A percentile compares a stretch with the other conserved stretches of the same genome.
Conservation (phyloP, 257 asterid genomes). For the Fraxinus cuspidata region DNA sequence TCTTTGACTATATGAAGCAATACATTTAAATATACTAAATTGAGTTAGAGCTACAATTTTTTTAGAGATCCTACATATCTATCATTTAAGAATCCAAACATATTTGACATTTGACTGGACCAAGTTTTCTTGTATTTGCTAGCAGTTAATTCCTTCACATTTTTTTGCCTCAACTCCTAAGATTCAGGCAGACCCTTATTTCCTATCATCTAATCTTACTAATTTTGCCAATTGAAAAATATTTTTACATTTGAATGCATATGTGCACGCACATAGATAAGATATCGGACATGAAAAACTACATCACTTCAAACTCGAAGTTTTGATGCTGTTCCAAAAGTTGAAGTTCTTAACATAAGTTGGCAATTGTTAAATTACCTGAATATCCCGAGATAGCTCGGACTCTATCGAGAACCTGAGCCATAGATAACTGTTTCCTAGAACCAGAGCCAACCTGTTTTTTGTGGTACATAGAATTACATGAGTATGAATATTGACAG, state of each 20-base stretch:
- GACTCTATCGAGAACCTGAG: slow-evolving; percentile 58
- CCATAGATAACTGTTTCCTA: slow-evolving; percentile 39
- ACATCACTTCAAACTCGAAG: not conserved
- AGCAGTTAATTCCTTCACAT: not conserved
- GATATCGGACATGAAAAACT: not conserved
- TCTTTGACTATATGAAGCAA: not conserved
- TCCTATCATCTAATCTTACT: not conserved
- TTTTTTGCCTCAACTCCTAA: not conserved
- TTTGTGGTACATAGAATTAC: slow-evolving; percentile 9
- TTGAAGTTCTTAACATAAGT: slow-evolving; percentile 1
- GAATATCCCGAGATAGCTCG: slow-evolving; percentile 65
- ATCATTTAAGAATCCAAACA: not conserved
- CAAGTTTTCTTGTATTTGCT: not conserved
- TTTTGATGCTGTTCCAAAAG: not conserved
- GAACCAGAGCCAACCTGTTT: slow-evolving; percentile 77
- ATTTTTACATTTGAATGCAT: not conserved
- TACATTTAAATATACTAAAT: not conserved
- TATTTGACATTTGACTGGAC: not conserved
- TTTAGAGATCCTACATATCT: not conserved
- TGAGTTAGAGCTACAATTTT: not conserved
- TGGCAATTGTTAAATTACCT: slow-evolving; percentile 42
- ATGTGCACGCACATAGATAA: not conserved
- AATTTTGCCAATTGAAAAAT: not conserved
- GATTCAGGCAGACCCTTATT: not conserved
- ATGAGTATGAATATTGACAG: not conserved